Evolutionary conservation across 257 asterid genomes (phyloP).

Genomic region (Plantago ovata): DNA sequence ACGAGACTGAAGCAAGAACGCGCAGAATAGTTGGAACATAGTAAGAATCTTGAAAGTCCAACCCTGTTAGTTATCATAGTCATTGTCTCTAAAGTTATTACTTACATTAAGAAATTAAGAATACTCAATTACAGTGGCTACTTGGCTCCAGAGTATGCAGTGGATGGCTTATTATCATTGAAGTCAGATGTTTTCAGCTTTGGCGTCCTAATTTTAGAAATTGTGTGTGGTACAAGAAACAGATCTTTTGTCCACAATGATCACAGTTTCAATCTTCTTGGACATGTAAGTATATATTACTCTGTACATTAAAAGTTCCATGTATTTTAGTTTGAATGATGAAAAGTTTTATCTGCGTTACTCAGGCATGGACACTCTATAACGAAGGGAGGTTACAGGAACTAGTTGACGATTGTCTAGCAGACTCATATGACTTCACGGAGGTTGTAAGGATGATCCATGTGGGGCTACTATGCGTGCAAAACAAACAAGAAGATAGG

Average conservation of each 20-base stretch:
- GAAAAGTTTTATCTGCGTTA: no score
- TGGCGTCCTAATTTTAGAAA: constrained; percentile 9
- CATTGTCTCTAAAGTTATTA: no score
- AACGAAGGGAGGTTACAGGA: constrained; percentile 4
- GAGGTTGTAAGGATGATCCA: constrained; percentile 1
- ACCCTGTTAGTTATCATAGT: no score
- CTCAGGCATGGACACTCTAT: constrained; percentile 5
- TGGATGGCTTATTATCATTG: no score
- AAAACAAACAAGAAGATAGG: no score
- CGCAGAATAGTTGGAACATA: constrained; percentile 3
- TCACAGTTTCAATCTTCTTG: constrained; percentile 11
- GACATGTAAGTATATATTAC: neutral
- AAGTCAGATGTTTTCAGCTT: constrained; percentile 7
- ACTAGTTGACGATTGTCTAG: neutral
- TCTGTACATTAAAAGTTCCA: neutral
- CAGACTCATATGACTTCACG: no score
- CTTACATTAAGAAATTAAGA: neutral
- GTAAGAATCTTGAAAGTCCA: neutral
- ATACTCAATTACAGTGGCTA: neutral
- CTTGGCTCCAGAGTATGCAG: no score
- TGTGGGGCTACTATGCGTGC: no score
- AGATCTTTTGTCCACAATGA: neutral
- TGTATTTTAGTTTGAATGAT: neutral
- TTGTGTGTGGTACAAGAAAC: neutral
- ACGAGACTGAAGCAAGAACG: neutral